Conservation (phyloP, 2,329 filamentous ascomycete genomes). For the Colletotrichum siamense region DNA sequence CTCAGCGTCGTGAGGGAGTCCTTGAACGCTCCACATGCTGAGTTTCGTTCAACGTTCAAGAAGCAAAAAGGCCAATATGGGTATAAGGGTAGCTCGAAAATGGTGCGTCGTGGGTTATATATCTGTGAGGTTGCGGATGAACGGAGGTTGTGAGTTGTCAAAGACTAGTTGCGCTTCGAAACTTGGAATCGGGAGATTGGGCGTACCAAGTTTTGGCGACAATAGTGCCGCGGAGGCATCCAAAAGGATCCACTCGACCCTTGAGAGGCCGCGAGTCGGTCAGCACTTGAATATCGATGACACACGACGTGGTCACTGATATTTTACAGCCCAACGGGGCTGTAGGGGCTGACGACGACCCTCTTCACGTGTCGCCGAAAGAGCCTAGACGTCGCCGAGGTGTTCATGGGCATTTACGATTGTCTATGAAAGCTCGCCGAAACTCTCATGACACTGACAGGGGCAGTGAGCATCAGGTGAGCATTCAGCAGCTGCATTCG, state of each 20-base stretch:
- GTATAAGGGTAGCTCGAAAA: neutral
- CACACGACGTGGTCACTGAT: neutral
- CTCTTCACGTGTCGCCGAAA: neutral
- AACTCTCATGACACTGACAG: neutral
- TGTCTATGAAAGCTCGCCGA: neutral
- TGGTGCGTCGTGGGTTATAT: neutral
- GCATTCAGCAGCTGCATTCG: neutral
- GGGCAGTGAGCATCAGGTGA: neutral
- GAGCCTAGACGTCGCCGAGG: neutral
- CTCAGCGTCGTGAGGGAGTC: neutral
- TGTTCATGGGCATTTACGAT: neutral
- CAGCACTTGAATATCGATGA: neutral
- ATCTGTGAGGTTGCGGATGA: neutral
- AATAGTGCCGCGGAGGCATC: neutral
- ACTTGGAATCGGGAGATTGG: neutral
- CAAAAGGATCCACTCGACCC: neutral
- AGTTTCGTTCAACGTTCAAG: neutral
- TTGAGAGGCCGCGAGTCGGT: neutral
- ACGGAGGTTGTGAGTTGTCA: neutral
- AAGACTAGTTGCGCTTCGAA: neutral
- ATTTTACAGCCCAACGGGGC: neutral
- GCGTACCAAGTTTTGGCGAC: neutral
- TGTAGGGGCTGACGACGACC: neutral
- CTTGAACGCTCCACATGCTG: neutral
- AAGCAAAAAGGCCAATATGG: rapidly evolving